phyloP scores from a whole-genome alignment of 1,139 yeast genomes.

The Kodamaea sp. region DNA sequence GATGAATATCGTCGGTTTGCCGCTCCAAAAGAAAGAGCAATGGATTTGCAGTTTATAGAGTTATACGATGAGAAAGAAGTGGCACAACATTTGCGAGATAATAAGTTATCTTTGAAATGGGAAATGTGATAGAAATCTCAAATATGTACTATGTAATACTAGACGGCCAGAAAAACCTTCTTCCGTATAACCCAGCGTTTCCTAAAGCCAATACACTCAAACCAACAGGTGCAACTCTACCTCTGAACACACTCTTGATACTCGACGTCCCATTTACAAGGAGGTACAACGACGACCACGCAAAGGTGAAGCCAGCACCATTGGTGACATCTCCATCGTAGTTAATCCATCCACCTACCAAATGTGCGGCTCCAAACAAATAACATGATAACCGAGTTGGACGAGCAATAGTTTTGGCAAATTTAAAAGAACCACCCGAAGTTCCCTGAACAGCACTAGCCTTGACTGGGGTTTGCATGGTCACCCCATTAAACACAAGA shows the following conservation, averaged over 20 bases:
- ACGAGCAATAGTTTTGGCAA: conserved; percentile 27
- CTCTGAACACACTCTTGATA: conserved; percentile 34
- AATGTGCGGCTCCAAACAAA: conserved; percentile 57
- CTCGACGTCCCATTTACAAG: conserved; percentile 70
- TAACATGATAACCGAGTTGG: conserved; percentile 40
- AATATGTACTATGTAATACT: not conserved
- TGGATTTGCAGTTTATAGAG: conserved; percentile 94
- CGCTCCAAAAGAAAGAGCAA: conserved; percentile 88
- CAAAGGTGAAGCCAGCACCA: conserved; percentile 85
- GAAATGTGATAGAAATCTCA: conserved; percentile 13
- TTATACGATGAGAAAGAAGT: conserved; percentile 69
- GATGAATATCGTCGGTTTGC: conserved; percentile 94
- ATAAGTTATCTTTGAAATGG: conserved; percentile 70
- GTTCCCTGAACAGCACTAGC: conserved; percentile 18
- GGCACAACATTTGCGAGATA: conserved; percentile 46
- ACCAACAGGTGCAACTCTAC: conserved; percentile 56
- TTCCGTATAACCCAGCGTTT: conserved; percentile 67
- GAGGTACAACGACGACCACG: conserved; percentile 80
- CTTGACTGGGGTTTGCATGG: conserved; percentile 7
- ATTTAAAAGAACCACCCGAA: conserved; percentile 29
- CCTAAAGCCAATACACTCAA: conserved; percentile 57
- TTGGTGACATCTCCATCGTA: conserved; percentile 76
- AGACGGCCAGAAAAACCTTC: conserved; percentile 53
- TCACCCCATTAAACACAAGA: conserved; percentile 16
- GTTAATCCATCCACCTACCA: conserved; percentile 78